These are phyloP conservation scores for Telopea speciosissima DNA, from an alignment of 177 flowering plant genomes.

Conservation along the genomic window DNA sequence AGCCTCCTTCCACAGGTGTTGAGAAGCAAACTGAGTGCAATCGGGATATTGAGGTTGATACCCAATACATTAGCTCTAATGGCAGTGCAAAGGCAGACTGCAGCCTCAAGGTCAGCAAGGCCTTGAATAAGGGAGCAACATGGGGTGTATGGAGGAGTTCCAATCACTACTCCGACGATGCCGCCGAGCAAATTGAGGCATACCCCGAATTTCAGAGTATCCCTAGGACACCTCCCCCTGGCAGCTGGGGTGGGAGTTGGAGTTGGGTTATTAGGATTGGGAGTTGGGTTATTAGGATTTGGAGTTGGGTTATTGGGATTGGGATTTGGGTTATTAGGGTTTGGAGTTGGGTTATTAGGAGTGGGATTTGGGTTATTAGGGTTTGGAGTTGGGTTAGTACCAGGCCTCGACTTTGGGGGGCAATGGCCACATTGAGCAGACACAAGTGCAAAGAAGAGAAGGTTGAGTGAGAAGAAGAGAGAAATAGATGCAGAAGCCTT, in stretches of 20 bases:
- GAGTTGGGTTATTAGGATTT: too few species aligned
- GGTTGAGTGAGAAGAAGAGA: slow-evolving; percentile 13
- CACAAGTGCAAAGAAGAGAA: slow-evolving; percentile 15
- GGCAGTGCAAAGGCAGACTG: slow-evolving; percentile 1
- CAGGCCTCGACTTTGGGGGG: slow-evolving; percentile 9
- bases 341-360: not conserved
- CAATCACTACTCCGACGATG: not conserved
- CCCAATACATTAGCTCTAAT: slow-evolving; percentile 16
- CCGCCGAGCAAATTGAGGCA: not conserved
- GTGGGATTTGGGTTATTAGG: too few species aligned
- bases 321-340: not conserved
- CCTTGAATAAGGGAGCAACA: slow-evolving; percentile 30
- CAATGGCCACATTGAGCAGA: slow-evolving; percentile 22
- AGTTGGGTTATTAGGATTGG: not conserved
- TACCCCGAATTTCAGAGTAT: not conserved
- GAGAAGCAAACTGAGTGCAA: slow-evolving; percentile 25
- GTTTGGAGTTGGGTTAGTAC: too few species aligned
- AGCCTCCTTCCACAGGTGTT: slow-evolving; percentile 28
- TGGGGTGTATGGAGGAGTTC: slow-evolving; percentile 16
- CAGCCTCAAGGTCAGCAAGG: not conserved
- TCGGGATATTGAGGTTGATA: slow-evolving; percentile 23
- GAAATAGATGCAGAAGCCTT: slow-evolving; percentile 5
- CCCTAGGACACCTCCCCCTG: slow-evolving; percentile 26
- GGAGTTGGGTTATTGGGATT: too few species aligned
- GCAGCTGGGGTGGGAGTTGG: not conserved